These are phyloP conservation scores for Aquilaria sinensis DNA, from an alignment of 345 rosid species.

Conservation along the genomic window DNA sequence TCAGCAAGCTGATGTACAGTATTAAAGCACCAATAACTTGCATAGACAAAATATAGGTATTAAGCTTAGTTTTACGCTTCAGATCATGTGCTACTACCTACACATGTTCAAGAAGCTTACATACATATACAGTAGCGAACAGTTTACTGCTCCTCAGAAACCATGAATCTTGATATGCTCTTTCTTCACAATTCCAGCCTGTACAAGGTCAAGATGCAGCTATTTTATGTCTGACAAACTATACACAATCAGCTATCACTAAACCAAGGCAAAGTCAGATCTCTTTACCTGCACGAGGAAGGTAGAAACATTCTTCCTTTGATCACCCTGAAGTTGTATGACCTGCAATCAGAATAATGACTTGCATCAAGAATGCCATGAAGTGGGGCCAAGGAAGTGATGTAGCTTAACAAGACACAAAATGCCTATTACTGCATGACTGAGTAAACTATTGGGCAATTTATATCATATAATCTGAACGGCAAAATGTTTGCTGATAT, in stretches of 20 bases:
- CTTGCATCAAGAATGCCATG: background rate
- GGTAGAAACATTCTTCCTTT: slow-evolving; percentile 29
- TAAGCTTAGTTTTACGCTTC: no score
- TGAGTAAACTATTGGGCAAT: background rate
- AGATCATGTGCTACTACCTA: no score
- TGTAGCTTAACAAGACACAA: background rate
- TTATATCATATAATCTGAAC: background rate
- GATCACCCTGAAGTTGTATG: slow-evolving; percentile 33
- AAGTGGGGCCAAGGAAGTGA: background rate
- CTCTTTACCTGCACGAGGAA: slow-evolving; percentile 32
- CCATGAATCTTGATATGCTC: slow-evolving; percentile 6
- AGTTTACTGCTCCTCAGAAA: slow-evolving; percentile 5
- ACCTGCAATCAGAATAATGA: slow-evolving; percentile 12
- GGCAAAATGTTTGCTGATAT: background rate
- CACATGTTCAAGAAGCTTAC: no score
- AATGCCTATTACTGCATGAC: background rate
- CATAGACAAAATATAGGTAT: no score
- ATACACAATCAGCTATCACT: background rate
- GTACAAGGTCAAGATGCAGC: background rate
- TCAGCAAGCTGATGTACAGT: no score
- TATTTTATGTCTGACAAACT: background rate
- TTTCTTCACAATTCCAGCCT: slow-evolving; percentile 4
- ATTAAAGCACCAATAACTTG: no score
- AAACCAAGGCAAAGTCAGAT: background rate
- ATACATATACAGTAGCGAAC: no score